Evolutionary conservation across 768 basidiomycete genomes (phyloP).

Genomic region (Sporobolomyces phaffii): DNA sequence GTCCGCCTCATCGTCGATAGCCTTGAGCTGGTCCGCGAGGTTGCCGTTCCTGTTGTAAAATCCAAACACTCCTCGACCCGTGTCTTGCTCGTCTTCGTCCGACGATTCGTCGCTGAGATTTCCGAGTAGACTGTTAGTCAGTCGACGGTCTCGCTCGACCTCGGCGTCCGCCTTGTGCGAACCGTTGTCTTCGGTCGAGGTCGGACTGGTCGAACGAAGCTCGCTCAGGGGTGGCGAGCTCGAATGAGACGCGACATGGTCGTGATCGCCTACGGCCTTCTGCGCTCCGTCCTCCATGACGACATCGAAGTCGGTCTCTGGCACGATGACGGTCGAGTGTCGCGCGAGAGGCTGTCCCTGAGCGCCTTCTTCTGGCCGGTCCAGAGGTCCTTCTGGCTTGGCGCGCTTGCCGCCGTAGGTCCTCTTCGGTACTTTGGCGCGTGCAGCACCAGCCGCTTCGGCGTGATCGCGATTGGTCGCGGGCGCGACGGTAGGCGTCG

Average conservation of each 20-base stretch:
- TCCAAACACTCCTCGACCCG: background rate
- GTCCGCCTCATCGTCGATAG: slow-evolving; percentile 16
- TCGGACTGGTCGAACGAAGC: slow-evolving; percentile 34
- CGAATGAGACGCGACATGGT: background rate
- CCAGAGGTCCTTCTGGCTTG: background rate
- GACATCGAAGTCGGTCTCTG: slow-evolving; percentile 18
- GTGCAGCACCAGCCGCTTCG: background rate
- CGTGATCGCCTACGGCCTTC: background rate
- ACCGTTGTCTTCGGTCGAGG: slow-evolving; percentile 23
- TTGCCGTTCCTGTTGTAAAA: background rate
- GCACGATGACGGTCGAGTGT: slow-evolving; percentile 10
- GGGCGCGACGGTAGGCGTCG: background rate
- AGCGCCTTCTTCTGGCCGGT: background rate
- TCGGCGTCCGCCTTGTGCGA: no score
- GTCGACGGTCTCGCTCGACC: background rate
- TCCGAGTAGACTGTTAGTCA: background rate
- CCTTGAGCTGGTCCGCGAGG: background rate
- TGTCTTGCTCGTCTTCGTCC: background rate
- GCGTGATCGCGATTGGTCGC: background rate
- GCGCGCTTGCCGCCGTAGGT: background rate
- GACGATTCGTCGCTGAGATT: background rate
- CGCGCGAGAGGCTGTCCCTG: background rate
- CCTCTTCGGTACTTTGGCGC: slow-evolving; percentile 2
- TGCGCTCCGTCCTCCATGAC: background rate
- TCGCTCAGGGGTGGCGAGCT: slow-evolving; percentile 7